phyloP scores from a whole-genome alignment of 2,329 filamentous ascomycete genomes.

The Curvularia sp. region DNA sequence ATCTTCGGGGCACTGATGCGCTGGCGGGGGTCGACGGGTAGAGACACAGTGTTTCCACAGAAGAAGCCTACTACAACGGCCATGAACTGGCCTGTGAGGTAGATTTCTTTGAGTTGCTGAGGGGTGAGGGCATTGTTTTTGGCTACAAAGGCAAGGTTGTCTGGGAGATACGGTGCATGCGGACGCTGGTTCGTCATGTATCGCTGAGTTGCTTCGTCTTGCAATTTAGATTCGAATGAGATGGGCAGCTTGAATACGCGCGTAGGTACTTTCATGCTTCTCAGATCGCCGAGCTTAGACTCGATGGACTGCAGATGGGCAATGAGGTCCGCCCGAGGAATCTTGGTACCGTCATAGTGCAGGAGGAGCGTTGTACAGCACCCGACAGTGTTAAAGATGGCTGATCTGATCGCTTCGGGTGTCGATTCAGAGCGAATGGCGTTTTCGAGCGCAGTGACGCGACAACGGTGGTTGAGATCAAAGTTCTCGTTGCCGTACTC shows the following conservation, averaged over 20 bases:
- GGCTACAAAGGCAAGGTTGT: conserved; percentile 65
- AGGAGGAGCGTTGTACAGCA: conserved; percentile 56
- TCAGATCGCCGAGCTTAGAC: conserved; percentile 53
- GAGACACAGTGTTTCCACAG: conserved; percentile 59
- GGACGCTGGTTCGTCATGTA: conserved; percentile 68
- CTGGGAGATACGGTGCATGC: conserved; percentile 67
- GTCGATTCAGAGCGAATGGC: conserved; percentile 53
- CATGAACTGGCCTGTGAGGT: conserved; percentile 59
- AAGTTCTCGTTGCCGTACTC: conserved; percentile 65
- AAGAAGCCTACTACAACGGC: conserved; percentile 64
- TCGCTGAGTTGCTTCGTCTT: conserved; percentile 62
- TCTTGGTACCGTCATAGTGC: conserved; percentile 51
- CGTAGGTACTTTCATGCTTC: conserved; percentile 51
- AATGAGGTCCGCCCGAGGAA: conserved; percentile 48
- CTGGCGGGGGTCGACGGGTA: conserved; percentile 62
- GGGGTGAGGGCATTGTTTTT: conserved; percentile 62
- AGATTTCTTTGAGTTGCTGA: conserved; percentile 59
- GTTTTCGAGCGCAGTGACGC: conserved; percentile 62
- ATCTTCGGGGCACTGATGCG: conserved; percentile 63
- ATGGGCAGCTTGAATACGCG: conserved; percentile 54
- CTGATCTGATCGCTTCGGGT: conserved; percentile 47
- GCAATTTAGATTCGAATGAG: conserved; percentile 53
- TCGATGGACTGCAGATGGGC: conserved; percentile 51
- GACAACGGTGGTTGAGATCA: conserved; percentile 64
- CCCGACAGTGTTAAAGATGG: conserved; percentile 60